Conservation (phyloP, 2,329 filamentous ascomycete genomes). For the Cladosporium sp. region DNA sequence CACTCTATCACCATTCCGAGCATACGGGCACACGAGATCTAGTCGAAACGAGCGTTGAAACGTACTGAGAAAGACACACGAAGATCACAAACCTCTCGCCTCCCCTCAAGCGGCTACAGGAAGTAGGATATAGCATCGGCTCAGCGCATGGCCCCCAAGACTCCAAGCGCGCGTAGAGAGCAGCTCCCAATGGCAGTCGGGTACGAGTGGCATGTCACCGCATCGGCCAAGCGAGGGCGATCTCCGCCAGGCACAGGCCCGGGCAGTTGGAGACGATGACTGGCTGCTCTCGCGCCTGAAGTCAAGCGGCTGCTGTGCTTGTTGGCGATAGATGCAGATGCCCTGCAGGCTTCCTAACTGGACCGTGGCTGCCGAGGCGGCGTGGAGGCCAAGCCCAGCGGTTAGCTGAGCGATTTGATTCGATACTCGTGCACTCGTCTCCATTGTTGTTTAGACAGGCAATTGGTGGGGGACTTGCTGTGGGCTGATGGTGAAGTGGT, state of each 20-base stretch:
- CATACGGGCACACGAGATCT: neutral
- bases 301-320: constrained; percentile 5
- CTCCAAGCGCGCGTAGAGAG: constrained; percentile 12
- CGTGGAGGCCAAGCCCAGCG: constrained; percentile 5
- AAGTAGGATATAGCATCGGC: constrained; percentile 4
- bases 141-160: neutral
- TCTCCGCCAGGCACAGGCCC: constrained; percentile 12
- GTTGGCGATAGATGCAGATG: constrained; percentile 2
- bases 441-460: neutral
- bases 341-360: constrained; percentile 1
- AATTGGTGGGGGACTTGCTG: neutral
- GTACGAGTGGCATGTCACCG: constrained; percentile 6
- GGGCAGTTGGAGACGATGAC: constrained; percentile 11
- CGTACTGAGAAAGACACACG: constrained; percentile 1
- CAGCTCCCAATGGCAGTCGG: constrained; percentile 11
- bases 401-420: constrained; percentile 7
- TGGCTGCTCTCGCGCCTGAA: constrained; percentile 10
- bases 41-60: constrained; percentile 8
- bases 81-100: constrained; percentile 8
- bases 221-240: constrained; percentile 12
- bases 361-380: neutral
- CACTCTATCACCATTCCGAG: neutral
- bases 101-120: constrained; percentile 5
- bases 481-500: neutral
- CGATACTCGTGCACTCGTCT: neutral